phyloP scores from a whole-genome alignment of 164 flowering plant genomes.

The Annona squamosa region DNA sequence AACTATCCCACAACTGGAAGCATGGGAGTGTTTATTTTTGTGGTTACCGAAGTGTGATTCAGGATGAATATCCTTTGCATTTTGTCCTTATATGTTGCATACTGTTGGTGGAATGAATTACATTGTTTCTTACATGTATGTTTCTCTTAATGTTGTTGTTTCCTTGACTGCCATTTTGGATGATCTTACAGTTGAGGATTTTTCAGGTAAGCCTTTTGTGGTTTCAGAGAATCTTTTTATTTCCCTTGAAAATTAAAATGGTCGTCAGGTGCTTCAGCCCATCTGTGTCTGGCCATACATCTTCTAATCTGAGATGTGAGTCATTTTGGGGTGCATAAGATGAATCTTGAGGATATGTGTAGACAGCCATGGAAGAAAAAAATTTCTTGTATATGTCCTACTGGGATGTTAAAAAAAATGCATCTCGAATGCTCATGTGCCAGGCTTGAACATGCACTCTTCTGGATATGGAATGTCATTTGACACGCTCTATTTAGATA shows the following conservation, averaged over 20 bases:
- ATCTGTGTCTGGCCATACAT: neutral
- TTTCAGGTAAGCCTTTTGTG: constrained; percentile 8
- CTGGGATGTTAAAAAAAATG: neutral
- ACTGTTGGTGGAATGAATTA: neutral
- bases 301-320: neutral
- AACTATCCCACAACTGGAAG: constrained; percentile 76
- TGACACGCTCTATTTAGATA: neutral
- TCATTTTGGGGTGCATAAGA: neutral
- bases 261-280: neutral
- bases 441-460: neutral
- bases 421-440: neutral
- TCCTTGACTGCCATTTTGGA: constrained; percentile 12
- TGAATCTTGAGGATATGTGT: neutral
- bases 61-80: constrained; percentile 35
- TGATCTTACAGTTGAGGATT: constrained; percentile 5
- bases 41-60: constrained; percentile 36
- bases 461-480: neutral
- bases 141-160: neutral
- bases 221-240: neutral
- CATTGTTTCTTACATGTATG: neutral
- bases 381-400: neutral
- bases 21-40: constrained; percentile 59
- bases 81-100: neutral
- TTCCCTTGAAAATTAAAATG: too few relatives aligned
- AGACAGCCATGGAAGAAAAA: neutral